Evolutionary conservation across 108 stramenopile genomes (phyloP).

Genomic region (Cyclotella cryptica): DNA sequence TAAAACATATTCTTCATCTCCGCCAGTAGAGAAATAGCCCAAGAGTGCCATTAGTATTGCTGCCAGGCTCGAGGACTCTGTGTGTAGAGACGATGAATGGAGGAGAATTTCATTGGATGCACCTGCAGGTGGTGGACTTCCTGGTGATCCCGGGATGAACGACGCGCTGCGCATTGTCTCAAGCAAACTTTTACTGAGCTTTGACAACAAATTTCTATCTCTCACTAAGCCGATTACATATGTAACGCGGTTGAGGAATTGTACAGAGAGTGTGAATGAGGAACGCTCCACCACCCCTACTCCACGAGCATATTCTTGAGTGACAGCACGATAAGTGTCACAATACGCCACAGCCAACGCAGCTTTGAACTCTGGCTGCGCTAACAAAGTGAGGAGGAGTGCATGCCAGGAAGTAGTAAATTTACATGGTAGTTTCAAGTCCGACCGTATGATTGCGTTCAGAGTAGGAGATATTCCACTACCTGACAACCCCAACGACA

Average conservation of each 20-base stretch:
- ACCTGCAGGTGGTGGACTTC: constrained; percentile 30
- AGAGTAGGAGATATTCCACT: constrained; percentile 55
- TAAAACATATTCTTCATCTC: constrained; percentile 26
- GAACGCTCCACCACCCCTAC: constrained; percentile 87
- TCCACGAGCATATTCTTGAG: constrained; percentile 83
- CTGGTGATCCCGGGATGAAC: constrained; percentile 29
- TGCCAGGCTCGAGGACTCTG: constrained; percentile 14
- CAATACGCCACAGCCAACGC: constrained; percentile 91
- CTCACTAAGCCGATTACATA: constrained; percentile 88
- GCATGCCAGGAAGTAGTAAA: constrained; percentile 84
- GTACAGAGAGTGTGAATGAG: constrained; percentile 84
- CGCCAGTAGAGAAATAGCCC: constrained; percentile 32
- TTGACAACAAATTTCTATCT: constrained; percentile 70
- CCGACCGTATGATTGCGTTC: constrained; percentile 71
- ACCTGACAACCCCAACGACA: constrained; percentile 57
- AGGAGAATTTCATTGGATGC: constrained; percentile 12
- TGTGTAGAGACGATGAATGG: constrained; percentile 9
- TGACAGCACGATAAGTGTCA: constrained; percentile 83
- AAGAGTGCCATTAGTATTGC: constrained; percentile 32
- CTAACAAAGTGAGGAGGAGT: constrained; percentile 88
- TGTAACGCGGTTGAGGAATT: constrained; percentile 93
- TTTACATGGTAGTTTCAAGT: constrained; percentile 75
- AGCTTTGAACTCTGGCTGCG: constrained; percentile 93
- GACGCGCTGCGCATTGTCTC: constrained; percentile 68
- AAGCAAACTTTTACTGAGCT: constrained; percentile 66